Base-by-base conservation (phyloP, 176 grass and related monocot species). In the Coix lacrymajobi region DNA sequence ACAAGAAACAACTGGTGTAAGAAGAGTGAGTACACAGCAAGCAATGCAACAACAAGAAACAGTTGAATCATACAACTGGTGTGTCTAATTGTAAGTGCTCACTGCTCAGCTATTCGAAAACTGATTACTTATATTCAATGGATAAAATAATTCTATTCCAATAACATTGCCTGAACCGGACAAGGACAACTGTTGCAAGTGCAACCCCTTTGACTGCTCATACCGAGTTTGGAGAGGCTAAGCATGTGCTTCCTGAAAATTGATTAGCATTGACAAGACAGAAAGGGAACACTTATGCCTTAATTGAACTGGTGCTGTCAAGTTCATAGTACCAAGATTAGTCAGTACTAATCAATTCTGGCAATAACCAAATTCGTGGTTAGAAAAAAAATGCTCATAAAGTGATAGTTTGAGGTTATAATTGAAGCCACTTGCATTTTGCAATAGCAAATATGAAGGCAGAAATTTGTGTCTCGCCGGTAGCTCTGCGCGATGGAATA, bases 281-380 rank as follows among this genome's bases (percentile, higher is more conserved):
- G 25, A 38, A 20, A 62, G 34, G 26, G 1, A 72, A 22, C 57
- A 64, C 11, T 17, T 72, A 65, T n/a, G 61, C 25, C 9, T 81
- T 54, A 80, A 34, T 76, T 80, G 69, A 34, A 25, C n/a, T 32
- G 33, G 13, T 63, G 11, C 0, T 76, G 4, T 60, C 28, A 39
- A 81, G 25, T 81, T 61, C 25, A 33, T n/a, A 48, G 46, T 68
- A 73, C 60, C 60, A 80, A 79, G n/a, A 80, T 84, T 48, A 64
- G n/a, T 10, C 60, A 66, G 37, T 57, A 67, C 31, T 69, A 33
- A 69, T 40, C 25, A 82, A 40, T 26, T 71, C 14, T 37, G 8
- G 65, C 1, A 83, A 65, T 26, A 78, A 78, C 33, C 66, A 15
- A 60, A 82, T 30, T 69, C 39, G 24, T 78, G 20, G 24, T 51